Evolutionary conservation across 768 basidiomycete species (phyloP), one percentile per base, ranked within the genome.

Genomic region (Imleria badia): DNA sequence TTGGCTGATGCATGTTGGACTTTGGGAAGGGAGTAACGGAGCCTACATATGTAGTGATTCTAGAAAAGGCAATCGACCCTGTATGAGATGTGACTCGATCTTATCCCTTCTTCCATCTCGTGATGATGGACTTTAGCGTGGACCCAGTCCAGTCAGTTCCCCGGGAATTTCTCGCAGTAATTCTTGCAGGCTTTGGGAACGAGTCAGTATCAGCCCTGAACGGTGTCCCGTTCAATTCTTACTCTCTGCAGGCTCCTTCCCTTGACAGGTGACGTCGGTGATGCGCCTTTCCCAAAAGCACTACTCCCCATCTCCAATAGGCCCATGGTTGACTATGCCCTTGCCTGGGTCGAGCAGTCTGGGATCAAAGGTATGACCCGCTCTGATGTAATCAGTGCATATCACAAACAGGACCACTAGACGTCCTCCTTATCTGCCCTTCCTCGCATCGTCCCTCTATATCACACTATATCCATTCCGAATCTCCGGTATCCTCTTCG

Each of bases 161-260:
- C 33, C 81, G 80, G 30, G 95, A 97, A 69, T 97, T 97, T 68
- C 82, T 90, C 48, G 95, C 91, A 0, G 84, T 98, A 19, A 76
- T 97, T 26, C 78, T 97, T 13, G 89, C 92, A 29, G 95, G 95
- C 33, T 93, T 93, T 74, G 95, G 95, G n/a, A 86, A 89, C 64
- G 87, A 88, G 94, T 91, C 72, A 70, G 85, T 67, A 44, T 19
- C 46, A 5, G 15, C 33, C 36, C 29, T 33, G 19, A 22, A 5
- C 30, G 19, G 2, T 34, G 14, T 36, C 6, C n/a, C 6, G 23
- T 1, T n/a, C 30, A 8, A 19, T 34, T 12, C 56, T 57, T n/a
- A 59, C 54, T 44, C 48, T 51, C 50, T 61, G 45, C 64, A 94
- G 91, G 53, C 78, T 94, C 17, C 69, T 80, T 41, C 91, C 91